Conservation (phyloP, 2,329 filamentous ascomycete species). For the Fusarium mundagurra region DNA sequence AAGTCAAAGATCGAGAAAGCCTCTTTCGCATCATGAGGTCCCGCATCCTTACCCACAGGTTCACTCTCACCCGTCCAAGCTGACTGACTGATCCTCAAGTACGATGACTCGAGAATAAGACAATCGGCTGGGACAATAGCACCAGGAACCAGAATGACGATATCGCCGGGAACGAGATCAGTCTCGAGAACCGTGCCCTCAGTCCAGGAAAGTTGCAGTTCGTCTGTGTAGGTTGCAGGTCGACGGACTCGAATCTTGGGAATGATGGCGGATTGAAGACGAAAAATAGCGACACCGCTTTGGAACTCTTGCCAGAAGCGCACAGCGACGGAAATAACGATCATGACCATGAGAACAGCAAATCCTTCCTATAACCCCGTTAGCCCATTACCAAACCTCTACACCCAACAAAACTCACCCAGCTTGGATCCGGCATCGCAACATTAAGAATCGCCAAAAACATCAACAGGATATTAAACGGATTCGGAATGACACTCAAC, state of each 20-base stretch:
- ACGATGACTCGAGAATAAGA: not conserved
- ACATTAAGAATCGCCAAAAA: not conserved
- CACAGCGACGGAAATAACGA: not conserved
- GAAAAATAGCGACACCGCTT: not conserved
- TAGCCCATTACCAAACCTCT: not conserved
- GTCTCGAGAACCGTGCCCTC: not conserved
- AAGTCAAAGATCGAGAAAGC: not conserved
- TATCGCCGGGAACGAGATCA: not conserved
- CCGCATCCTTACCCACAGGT: not conserved
- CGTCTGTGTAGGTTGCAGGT: not conserved
- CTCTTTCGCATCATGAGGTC: not conserved
- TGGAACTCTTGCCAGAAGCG: conserved; percentile 4
- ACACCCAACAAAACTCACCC: not conserved
- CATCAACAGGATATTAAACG: not conserved
- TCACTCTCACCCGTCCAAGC: conserved; percentile 4
- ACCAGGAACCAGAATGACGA: not conserved
- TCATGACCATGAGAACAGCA: not conserved
- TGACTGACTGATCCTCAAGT: not conserved
- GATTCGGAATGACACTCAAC: not conserved
- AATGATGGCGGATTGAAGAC: not conserved
- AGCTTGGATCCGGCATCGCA: not conserved
- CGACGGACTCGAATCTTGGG: not conserved
- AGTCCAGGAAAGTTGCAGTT: not conserved
- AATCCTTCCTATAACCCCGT: not conserved
- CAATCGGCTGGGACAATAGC: not conserved